Base-by-base conservation (phyloP, 2,329 filamentous ascomycete species). In the Graphium sp. region DNA sequence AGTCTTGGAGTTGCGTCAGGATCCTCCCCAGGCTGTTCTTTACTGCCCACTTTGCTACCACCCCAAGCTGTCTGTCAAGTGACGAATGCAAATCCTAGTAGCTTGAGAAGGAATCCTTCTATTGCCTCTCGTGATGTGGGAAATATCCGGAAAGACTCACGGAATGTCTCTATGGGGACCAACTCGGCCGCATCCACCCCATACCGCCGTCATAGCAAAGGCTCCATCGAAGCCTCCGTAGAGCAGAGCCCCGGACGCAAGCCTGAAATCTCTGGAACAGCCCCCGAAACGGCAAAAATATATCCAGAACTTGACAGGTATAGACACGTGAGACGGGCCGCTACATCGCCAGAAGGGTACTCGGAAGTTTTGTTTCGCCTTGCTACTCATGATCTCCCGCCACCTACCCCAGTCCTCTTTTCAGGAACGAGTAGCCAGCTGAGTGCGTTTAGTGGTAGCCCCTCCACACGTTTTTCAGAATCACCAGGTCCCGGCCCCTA, bases 391-490 rank as follows among this genome's bases (percentile, higher is more conserved):
- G 64, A 77, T 39, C 55, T 77, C 5, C 69, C 73, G n/a, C 68
- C 72, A 6, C 71, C 71, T 7, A 74, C 71, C 5, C 73, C 74
- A 7, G 46, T 39, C n/a, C 52, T 69, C 6, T 72, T 75, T 29
- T 73, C 68, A 0, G 63, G 63, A 23, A 61, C 55, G 12, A 66
- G 62, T 42, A 70, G 62, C 36, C 59, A 65, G 35, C 33, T 59
- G 23, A 67, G 66, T 47, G 65, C 60, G 3, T 61, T 73, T 30
- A 82, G 77, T 35, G 69, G 60, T 15, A 83, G 76, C 33, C 76
- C 78, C 21, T 84, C 78, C 4, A 83, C 79, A 2, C 61, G 74
- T 35, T 83, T 78, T 41, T 81, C 76, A 2, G 78, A 72, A 32
- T 84, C 79, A 1, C 71, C 71, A 2, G 66, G 68, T 2, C 70